Base-by-base conservation (phyloP, 768 basidiomycete genomes). In the Lactarius vividus region DNA sequence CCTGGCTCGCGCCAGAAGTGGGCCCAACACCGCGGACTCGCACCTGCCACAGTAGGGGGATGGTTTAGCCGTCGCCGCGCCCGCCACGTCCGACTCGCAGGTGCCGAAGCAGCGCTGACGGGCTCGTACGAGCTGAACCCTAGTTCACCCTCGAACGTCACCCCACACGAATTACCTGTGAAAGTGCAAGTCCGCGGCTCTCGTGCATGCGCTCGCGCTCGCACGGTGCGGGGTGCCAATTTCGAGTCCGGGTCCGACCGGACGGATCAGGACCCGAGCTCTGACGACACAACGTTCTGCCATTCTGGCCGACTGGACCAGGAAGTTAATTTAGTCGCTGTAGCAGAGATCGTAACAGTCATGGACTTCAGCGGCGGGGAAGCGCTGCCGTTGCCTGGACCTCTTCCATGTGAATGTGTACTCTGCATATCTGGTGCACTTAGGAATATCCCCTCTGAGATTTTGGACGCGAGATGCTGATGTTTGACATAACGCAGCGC, bases 31-130 rank as follows among this genome's bases (percentile, higher is more conserved):
- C 61, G 65, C 16, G 56, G 61, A 18, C 55, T 66, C 26, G 39
- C 42, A 1, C 54, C 61, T 5, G 15, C 44, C 23, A 29, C 57
- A 13, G 65, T 66, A 11, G 31, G 61, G 29, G 23, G 40, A 16
- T 66, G 65, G 65, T 66, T 66, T 46, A 52, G 20, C 18, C 56
- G 61, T 33, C 46, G 44, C 23, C 60, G 60, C 35, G 23, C 49
- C 13, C 49, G 60, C 33, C 49, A 53, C 11, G 39, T 59, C 46
- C 60, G 35, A 61, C 31, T 52, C 10, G 46, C 35, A 7, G 44
- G 60, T 16, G 35, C 33, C 2, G 49, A 23, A 53, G 46, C 46
- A 31, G 35, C 46, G 11, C 20, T 20, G 60, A 53, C 60, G 15
- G 55, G 49, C 18, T 39, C 60, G 23, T 61, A 61, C n/a, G 33